Base-by-base conservation (phyloP, 306 rosid genomes). In the Cucumis hystrix region DNA sequence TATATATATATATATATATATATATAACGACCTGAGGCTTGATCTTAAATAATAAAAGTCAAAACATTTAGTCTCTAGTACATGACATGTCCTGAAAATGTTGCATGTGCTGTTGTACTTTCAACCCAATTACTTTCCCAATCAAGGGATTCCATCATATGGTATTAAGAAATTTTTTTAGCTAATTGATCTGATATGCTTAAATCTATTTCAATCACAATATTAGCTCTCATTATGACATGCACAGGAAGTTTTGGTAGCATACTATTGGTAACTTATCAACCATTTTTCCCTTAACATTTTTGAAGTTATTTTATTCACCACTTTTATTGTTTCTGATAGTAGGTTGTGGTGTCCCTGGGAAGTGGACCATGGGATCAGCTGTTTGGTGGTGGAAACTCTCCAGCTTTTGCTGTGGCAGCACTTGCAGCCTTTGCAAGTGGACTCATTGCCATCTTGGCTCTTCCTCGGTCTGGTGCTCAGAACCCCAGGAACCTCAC, bases 301-400 rank as follows among this genome's bases (percentile, higher is more conserved):
- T 79, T 60, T 7, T 33, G 16, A 37, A 64, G 55, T 20, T 15
- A 47, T 82, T 58, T 72, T 30, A 78, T 61, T 77, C 51, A 56
- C 79, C 67, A 76, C 39, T 40, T 80, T 63, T 82, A 76, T 82
- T 74, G 61, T 85, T 64, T 85, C 86, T 80, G 83, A 49, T 71
- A 83, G 80, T 86, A 95, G 98, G 94, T 96, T 65, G 73, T 96
- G 82, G 99, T 92, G 79, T 92, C 97, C 56, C 33, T 92, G 80
- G 96, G 97, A 79, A 89, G 97, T 89, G 99, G 99, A 85, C 99
- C 97, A 57, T 96, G 98, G 99, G 97, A 92, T 96, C 97, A 96
- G 83, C 89, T 96, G 85, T 92, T 96, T 86, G 98, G 98, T 79
- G 98, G 99, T 85, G 96, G 98, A 82, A 96, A 96, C 81, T 51